Percentiles rank a stretch among this genome's conserved stretches.
Conservation (phyloP, 345 rosid species). For the Boechera divaricarpa region DNA sequence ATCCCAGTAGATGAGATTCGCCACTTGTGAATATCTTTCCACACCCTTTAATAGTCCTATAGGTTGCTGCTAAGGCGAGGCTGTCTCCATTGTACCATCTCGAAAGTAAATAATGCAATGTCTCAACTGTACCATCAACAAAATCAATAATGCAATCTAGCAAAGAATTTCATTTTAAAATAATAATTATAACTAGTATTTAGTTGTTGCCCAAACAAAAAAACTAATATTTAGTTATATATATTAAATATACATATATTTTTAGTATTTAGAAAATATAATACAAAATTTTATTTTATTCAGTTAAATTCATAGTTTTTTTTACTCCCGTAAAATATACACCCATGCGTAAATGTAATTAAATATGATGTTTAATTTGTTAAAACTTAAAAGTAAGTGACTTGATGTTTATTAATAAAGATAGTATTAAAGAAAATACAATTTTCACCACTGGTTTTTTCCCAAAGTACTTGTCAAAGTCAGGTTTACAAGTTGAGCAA, state of each 20-base stretch:
- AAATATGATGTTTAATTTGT: too few relatives aligned
- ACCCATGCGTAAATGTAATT: background rate
- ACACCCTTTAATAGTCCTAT: slow-evolving; percentile 16
- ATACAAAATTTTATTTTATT: background rate
- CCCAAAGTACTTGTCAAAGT: background rate
- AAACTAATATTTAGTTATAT: too few relatives aligned
- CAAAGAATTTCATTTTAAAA: background rate
- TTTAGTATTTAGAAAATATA: background rate
- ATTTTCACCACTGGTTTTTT: background rate
- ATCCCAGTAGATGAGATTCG: slow-evolving; percentile 49
- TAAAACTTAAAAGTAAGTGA: too few relatives aligned
- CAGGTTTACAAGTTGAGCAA: background rate
- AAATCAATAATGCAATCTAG: slow-evolving; percentile 24
- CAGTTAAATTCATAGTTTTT: background rate
- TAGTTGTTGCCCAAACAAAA: too few relatives aligned
- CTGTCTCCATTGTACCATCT: slow-evolving; percentile 38
- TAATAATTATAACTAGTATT: background rate
- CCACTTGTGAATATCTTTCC: slow-evolving; percentile 50
- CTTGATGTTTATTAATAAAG: too few relatives aligned
- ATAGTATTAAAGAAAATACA: background rate
- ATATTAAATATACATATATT: too few relatives aligned
- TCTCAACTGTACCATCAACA: slow-evolving; percentile 31
- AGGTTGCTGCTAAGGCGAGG: slow-evolving; percentile 14
- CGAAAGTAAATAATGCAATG: slow-evolving; percentile 31
- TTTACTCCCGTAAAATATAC: background rate